These are phyloP conservation scores for Lumnitzera racemosa DNA, from an alignment of 345 rosid species.

Conservation along the genomic window DNA sequence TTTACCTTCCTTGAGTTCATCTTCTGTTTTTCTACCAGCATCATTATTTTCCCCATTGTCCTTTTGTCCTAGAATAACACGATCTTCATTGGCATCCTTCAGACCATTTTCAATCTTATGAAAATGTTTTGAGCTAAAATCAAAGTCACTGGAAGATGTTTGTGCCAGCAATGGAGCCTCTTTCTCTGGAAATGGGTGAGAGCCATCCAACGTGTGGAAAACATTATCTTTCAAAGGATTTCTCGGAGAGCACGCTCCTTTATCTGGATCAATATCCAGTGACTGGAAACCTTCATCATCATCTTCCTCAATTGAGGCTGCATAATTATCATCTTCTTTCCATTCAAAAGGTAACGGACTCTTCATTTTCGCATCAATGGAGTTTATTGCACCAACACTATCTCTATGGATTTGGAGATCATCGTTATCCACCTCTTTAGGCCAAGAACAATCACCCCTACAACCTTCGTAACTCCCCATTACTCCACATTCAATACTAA, in stretches of 20 bases:
- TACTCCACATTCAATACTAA: conserved; percentile 8
- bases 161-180: conserved; percentile 33
- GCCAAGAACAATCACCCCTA: conserved; percentile 14
- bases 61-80: conserved; percentile 41
- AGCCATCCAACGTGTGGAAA: conserved; percentile 81
- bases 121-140: conserved; percentile 30
- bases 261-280: conserved; percentile 64
- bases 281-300: conserved; percentile 44
- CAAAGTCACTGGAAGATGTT: conserved; percentile 31
- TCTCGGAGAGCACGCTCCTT: conserved; percentile 83
- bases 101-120: conserved; percentile 37
- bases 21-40: conserved; percentile 35
- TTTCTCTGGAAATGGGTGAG: conserved; percentile 68
- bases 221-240: conserved; percentile 94
- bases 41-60: conserved; percentile 29
- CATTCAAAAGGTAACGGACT: conserved; percentile 22
- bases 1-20: conserved; percentile 36
- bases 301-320: conserved; percentile 12
- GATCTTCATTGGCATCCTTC: conserved; percentile 49
- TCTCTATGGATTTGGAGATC: conserved; percentile 15
- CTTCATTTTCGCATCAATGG: conserved; percentile 23
- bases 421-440: conserved; percentile 7
- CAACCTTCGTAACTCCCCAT: conserved; percentile 10
- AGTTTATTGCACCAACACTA: conserved; percentile 17
- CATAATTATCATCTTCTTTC: conserved; percentile 12